Evolutionary conservation across 495 filamentous ascomycete genomes (phyloP).

Genomic region (Coniosporium apollinis): DNA sequence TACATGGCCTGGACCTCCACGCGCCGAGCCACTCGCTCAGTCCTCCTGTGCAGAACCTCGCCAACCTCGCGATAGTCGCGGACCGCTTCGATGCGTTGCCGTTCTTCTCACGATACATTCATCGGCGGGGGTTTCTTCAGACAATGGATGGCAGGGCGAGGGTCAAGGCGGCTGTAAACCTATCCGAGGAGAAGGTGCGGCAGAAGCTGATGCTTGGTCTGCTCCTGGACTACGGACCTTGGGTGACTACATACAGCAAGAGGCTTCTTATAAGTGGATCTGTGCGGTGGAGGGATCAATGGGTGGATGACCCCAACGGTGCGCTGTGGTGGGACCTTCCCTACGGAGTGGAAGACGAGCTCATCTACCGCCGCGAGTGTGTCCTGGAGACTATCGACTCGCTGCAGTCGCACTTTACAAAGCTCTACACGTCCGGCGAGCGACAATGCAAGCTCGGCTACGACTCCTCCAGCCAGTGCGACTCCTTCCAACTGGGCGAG

Average conservation of each 20-base stretch:
- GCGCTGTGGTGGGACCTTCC: constrained; percentile 61
- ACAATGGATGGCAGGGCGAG: constrained; percentile 23
- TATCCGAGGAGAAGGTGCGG: constrained; percentile 38
- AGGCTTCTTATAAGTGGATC: constrained; percentile 53
- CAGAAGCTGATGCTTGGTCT: constrained; percentile 47
- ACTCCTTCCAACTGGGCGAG: constrained; percentile 75
- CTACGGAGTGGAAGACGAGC: constrained; percentile 58
- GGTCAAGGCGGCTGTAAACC: constrained; percentile 14
- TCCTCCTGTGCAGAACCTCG: constrained; percentile 35
- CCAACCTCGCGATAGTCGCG: constrained; percentile 47
- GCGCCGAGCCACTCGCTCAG: constrained; percentile 5
- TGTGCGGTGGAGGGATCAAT: constrained; percentile 36
- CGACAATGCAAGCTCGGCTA: constrained; percentile 61
- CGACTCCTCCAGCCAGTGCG: constrained; percentile 56
- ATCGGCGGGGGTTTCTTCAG: constrained; percentile 18
- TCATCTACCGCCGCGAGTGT: constrained; percentile 50
- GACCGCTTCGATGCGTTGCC: constrained; percentile 44
- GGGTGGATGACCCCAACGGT: constrained; percentile 23
- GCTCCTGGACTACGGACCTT: constrained; percentile 36
- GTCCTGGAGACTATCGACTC: constrained; percentile 63
- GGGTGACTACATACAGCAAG: constrained; percentile 35
- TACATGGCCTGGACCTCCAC: constrained; percentile 32
- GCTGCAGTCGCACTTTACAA: constrained; percentile 54
- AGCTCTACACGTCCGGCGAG: constrained; percentile 42
- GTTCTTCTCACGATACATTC: constrained; percentile 30